phyloP scores from a whole-genome alignment of 2,329 filamentous ascomycete species.

The Penicillium fuscoglaucum region DNA sequence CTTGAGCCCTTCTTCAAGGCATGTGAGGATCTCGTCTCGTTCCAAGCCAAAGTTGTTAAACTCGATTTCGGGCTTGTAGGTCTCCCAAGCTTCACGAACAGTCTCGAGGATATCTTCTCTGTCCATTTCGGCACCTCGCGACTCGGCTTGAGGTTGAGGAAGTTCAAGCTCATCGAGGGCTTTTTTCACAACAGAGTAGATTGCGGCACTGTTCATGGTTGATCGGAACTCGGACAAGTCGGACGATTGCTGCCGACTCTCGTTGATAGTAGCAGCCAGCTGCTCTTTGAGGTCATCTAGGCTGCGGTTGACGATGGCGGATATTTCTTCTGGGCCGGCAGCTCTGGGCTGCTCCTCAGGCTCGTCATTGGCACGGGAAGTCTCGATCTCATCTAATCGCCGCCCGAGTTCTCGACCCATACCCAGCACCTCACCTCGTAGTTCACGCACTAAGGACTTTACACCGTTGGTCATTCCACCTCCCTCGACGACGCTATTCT shows the following conservation, averaged over 20 bases:
- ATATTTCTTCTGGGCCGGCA: conserved; percentile 68
- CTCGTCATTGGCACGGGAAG: conserved; percentile 47
- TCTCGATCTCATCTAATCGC: conserved; percentile 65
- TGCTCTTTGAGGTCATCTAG: conserved; percentile 80
- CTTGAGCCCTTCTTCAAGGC: conserved; percentile 80
- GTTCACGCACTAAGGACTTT: conserved; percentile 83
- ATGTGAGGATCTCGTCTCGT: conserved; percentile 83
- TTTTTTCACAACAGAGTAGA: conserved; percentile 79
- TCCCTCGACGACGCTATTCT: conserved; percentile 84
- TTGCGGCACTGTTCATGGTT: conserved; percentile 75
- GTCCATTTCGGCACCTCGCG: conserved; percentile 57
- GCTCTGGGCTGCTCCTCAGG: conserved; percentile 46
- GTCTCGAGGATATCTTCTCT: conserved; percentile 84
- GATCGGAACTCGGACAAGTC: conserved; percentile 63
- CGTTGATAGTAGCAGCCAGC: conserved; percentile 74
- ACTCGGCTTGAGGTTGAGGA: conserved; percentile 59
- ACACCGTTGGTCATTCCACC: conserved; percentile 89
- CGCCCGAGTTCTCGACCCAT: conserved; percentile 91
- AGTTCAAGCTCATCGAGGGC: conserved; percentile 62
- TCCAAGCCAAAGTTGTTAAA: conserved; percentile 88
- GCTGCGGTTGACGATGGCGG: conserved; percentile 74
- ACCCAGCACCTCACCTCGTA: conserved; percentile 87
- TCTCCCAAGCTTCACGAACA: conserved; percentile 88
- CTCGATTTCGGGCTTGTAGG: conserved; percentile 90
- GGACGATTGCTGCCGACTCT: conserved; percentile 69